Percentiles rank a stretch among this genome's conserved stretches.
phyloP scores from a whole-genome alignment of 2,329 filamentous ascomycete species.

The Teratosphaeria viscida region DNA sequence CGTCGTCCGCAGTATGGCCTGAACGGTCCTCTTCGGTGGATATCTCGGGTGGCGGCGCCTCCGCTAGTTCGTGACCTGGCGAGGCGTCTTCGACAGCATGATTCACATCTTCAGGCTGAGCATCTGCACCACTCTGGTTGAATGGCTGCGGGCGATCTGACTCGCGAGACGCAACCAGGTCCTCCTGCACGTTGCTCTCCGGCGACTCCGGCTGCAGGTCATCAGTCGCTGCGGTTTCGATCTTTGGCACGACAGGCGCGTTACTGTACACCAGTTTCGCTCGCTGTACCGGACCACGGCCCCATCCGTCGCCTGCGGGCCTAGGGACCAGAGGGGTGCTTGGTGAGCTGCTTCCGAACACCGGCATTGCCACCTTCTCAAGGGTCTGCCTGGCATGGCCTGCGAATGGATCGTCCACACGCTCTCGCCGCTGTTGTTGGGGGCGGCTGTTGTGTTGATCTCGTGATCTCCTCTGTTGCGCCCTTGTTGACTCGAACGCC shows the following conservation, averaged over 20 bases:
- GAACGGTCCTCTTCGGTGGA: not conserved
- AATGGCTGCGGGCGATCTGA: not conserved
- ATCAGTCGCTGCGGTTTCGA: not conserved
- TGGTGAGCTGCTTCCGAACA: not conserved
- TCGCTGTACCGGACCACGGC: not conserved
- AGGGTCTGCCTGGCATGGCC: not conserved
- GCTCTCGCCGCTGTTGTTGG: not conserved
- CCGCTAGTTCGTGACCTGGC: not conserved
- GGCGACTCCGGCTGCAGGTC: not conserved
- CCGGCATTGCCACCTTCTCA: constrained; percentile 1
- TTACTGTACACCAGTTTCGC: not conserved
- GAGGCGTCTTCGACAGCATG: not conserved
- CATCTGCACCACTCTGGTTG: not conserved
- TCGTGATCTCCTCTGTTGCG: not conserved
- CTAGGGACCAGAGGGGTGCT: not conserved
- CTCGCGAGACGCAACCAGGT: not conserved
- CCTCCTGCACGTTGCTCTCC: not conserved
- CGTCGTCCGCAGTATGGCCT: not conserved
- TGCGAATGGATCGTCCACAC: not conserved
- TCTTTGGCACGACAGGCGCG: not conserved
- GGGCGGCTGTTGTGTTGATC: not conserved
- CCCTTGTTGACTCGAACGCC: not conserved
- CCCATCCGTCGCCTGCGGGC: constrained; percentile 1
- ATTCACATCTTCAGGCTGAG: not conserved
- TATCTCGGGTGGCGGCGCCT: not conserved